A percentile compares a stretch with the other conserved stretches of the same genome.
These are phyloP conservation scores for Leishmania guyanensis DNA, from an alignment of 208 protist species.

Conservation along the genomic window DNA sequence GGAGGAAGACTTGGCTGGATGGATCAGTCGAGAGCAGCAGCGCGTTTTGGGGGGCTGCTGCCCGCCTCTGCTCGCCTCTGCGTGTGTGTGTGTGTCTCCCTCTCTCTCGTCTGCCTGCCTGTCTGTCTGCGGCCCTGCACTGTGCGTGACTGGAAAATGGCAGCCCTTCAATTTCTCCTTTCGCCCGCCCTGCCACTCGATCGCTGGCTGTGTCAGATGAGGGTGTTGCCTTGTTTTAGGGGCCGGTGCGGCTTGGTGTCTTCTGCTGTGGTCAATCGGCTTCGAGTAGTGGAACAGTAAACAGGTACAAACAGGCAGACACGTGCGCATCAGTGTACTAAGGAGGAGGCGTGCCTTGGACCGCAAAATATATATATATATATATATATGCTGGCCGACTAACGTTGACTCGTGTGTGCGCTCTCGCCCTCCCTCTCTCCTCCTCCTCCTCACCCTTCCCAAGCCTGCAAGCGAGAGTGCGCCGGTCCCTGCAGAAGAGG, in stretches of 20 bases:
- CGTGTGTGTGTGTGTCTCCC: not conserved
- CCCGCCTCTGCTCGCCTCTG: not conserved
- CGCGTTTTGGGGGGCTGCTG: not conserved
- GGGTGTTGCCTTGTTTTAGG: too few relatives aligned
- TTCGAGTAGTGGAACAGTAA: not conserved
- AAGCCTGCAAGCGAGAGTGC: not conserved
- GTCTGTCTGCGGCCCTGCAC: too few relatives aligned
- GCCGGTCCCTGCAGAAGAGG: not conserved
- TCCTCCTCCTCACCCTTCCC: not conserved
- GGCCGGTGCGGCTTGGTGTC: not conserved
- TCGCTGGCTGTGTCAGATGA: too few relatives aligned
- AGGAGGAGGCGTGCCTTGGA: not conserved
- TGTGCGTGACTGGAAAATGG: too few relatives aligned
- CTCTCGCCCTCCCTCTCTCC: not conserved
- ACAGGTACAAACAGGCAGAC: too few relatives aligned
- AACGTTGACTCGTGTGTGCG: not conserved
- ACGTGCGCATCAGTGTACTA: too few relatives aligned
- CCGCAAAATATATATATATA: not conserved
- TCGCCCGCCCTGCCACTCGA: too few relatives aligned
- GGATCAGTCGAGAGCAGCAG: too few relatives aligned
- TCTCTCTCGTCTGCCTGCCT: not conserved
- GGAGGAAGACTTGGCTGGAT: too few relatives aligned
- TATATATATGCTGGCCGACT: not conserved
- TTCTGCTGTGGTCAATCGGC: not conserved
- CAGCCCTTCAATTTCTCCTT: too few relatives aligned